phyloP scores from a whole-genome alignment of 306 rosid genomes.

The Sindora glabra region DNA sequence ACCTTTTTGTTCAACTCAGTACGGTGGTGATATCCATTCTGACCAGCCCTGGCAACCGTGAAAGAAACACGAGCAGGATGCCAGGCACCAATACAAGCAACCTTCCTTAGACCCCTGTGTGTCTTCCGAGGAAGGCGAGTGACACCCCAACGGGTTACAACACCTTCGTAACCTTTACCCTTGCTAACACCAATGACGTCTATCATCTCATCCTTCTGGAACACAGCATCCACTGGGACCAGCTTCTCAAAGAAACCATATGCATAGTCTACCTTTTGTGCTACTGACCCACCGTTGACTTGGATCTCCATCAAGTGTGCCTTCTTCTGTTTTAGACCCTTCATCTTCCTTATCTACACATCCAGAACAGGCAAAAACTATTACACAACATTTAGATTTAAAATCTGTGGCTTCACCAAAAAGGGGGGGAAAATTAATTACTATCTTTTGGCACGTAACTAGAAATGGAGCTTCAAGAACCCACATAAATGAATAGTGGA shows the following conservation, averaged over 20 bases:
- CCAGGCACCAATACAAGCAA: conserved; percentile 96
- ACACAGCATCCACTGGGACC: conserved; percentile 68
- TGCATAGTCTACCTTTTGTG: conserved; percentile 69
- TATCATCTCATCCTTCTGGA: conserved; percentile 87
- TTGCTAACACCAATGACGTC: conserved; percentile 79
- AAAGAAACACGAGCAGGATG: conserved; percentile 90
- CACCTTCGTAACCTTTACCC: conserved; percentile 94
- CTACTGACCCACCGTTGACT: conserved; percentile 67
- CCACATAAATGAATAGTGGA: background rate
- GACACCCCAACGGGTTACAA: conserved; percentile 88
- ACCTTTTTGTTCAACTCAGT: conserved; percentile 79
- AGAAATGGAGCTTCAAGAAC: no score
- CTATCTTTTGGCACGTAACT: no score
- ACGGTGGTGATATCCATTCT: conserved; percentile 86
- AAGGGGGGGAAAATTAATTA: background rate
- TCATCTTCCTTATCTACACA: conserved; percentile 66
- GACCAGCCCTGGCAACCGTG: conserved; percentile 90
- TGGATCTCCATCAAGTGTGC: conserved; percentile 90
- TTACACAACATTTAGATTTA: background rate
- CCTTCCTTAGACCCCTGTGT: conserved; percentile 84
- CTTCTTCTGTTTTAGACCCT: conserved; percentile 82
- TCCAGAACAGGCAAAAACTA: background rate
- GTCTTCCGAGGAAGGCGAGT: conserved; percentile 91
- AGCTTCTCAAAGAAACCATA: conserved; percentile 70
- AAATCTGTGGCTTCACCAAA: no score